Base-by-base conservation (phyloP, 2,329 filamentous ascomycete genomes). In the Pseudocercospora cruenta region DNA sequence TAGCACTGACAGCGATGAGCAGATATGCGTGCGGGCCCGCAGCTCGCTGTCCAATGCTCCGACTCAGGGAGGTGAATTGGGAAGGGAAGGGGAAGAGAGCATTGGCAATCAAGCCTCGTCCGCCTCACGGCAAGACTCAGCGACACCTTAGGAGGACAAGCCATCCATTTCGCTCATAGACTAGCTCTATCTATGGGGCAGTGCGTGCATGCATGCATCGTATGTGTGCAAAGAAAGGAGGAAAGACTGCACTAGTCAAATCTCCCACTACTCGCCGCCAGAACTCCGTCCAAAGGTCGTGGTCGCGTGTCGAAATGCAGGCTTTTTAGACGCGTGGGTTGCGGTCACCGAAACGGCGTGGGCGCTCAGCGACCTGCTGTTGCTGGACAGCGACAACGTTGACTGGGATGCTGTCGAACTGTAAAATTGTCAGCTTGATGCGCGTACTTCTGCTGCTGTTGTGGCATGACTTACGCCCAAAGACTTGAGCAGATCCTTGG, bases 401-500 rank as follows among this genome's bases (percentile, higher is more conserved):
- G 90, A 97, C 93, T 82, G 94, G 91, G 83, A 99, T 94, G 76
- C 89, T 89, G 85, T 99, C 95, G 87, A 99, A 99, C 94, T 97
- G 78, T 69, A 75, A 28, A 12, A 16, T 9, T 62, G 65, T 71
- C 60, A 71, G 67, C 61, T 24, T 36, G 43, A 45, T 45, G 98
- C 94, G 87, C 21, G 98, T 97, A 93, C 97, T 77, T 69, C 75
- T 47, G 4, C 36, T 36, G 12, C 24, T 12, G 53, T 61, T 39
- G 31, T 33, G 24, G 36, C 60, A 45, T 69, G 78, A 94, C 94
- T 78, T 94, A 97, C 94, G 84, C 95, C 95, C 78, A 99, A 88
- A 88, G 91, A 92, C 92, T 99, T 99, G 81, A 99, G 89, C 78
- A 99, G 87, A 81, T 98, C 95, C 91, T 97, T 98, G 83, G 95